Conservation (phyloP, 1,139 yeast species). For the Pichia norvegensis region DNA sequence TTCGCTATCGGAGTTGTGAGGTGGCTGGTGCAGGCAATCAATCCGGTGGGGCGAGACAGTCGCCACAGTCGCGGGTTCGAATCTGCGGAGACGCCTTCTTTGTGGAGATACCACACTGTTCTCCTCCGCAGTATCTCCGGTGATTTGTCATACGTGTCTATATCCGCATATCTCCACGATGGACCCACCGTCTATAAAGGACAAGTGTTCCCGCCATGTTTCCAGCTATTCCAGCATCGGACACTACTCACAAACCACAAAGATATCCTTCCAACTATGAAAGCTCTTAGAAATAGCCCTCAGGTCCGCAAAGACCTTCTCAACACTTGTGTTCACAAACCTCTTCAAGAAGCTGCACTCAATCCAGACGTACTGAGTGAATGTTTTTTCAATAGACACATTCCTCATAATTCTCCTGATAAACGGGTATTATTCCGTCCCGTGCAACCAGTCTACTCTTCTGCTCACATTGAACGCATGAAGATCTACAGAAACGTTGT, state of each 20-base stretch:
- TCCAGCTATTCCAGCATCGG: too few species aligned
- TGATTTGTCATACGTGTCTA: too few species aligned
- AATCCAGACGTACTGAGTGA: constrained; percentile 9
- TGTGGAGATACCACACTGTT: too few species aligned
- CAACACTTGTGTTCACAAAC: constrained; percentile 2
- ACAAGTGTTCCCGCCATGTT: too few species aligned
- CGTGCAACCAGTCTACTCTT: constrained; percentile 9
- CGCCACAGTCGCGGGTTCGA: background rate
- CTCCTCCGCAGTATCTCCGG: too few species aligned
- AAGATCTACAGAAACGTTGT: constrained; percentile 6
- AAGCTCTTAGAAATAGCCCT: constrained; percentile 4
- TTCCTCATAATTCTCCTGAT: background rate
- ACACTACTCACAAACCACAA: too few species aligned
- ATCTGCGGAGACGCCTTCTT: background rate
- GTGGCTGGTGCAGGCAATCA: too few species aligned
- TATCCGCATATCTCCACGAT: too few species aligned
- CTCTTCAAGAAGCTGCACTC: background rate
- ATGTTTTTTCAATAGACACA: constrained; percentile 1
- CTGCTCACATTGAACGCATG: constrained; percentile 22
- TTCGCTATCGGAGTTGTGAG: too few species aligned
- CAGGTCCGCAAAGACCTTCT: constrained; percentile 6
- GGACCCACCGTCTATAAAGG: too few species aligned
- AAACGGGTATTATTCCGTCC: background rate
- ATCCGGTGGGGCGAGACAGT: too few species aligned
- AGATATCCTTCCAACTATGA: too few species aligned